Evolutionary conservation across 495 filamentous ascomycete genomes (phyloP).

Genomic region (Neurospora sp.): DNA sequence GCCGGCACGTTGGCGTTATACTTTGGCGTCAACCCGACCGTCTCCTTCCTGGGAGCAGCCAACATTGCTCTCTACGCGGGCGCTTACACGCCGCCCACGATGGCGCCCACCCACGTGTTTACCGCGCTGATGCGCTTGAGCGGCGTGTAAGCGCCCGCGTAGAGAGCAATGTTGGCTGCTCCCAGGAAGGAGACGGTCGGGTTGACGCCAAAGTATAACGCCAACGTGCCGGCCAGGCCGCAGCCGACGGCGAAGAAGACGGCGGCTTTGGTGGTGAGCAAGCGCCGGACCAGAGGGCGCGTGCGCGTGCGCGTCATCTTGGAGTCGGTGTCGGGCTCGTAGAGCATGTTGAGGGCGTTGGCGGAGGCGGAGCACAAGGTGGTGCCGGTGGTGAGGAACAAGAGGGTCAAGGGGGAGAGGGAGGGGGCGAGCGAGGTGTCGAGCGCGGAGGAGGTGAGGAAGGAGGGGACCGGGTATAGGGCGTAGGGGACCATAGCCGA

Average conservation of each 20-base stretch:
- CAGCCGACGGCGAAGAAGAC: constrained; percentile 66
- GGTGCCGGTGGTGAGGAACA: constrained; percentile 86
- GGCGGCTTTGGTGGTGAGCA: constrained; percentile 67
- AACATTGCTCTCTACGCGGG: constrained; percentile 89
- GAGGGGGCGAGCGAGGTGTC: constrained; percentile 52
- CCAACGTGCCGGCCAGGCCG: constrained; percentile 52
- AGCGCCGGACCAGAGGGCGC: constrained; percentile 73
- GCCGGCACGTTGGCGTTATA: constrained; percentile 62
- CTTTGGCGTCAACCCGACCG: constrained; percentile 87
- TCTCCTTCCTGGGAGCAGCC: constrained; percentile 68
- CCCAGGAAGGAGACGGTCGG: constrained; percentile 84
- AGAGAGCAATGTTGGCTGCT: constrained; percentile 73
- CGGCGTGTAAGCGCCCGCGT: constrained; percentile 87
- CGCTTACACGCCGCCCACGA: constrained; percentile 89
- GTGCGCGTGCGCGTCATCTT: constrained; percentile 88
- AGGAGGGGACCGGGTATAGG: constrained; percentile 75
- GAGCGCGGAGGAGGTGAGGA: constrained; percentile 60
- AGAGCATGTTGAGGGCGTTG: constrained; percentile 94
- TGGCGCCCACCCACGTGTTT: constrained; percentile 91
- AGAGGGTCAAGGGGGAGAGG: constrained; percentile 77
- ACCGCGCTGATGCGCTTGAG: constrained; percentile 77
- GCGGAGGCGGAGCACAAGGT: constrained; percentile 76
- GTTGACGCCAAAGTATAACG: constrained; percentile 83
- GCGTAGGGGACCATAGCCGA: constrained; percentile 88
- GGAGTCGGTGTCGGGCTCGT: constrained; percentile 83